Base-by-base conservation (phyloP, 495 filamentous ascomycete genomes). In the Symbiotaphrina buchneri region DNA sequence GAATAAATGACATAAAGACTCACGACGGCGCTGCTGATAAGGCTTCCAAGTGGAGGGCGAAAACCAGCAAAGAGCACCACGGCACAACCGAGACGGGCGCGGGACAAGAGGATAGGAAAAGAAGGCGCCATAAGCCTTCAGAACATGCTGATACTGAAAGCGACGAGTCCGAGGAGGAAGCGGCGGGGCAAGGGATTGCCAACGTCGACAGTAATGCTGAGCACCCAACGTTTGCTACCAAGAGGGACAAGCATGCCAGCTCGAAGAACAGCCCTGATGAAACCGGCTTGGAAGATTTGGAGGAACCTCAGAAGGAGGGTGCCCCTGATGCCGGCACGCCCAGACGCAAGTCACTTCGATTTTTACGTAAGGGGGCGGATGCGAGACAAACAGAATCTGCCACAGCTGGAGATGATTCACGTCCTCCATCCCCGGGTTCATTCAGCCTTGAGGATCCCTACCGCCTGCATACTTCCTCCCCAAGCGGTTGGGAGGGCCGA, bases 211-310 rank as follows among this genome's bases (percentile, higher is more conserved):
- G n/a, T n/a, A n/a, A n/a, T n/a, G n/a, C n/a, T n/a, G n/a, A n/a
- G n/a, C n/a, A n/a, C n/a, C n/a, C n/a, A n/a, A n/a, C n/a, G n/a
- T n/a, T n/a, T n/a, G n/a, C n/a, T n/a, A n/a, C 26, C 7, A 25
- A 32, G 5, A 32, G 18, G 16, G 30, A 34, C 10, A 17, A 13
- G 20, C 6, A 21, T 34, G 15, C 19, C 17, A 18, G 14, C 15
- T 1, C 32, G 14, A n/a, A n/a, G n/a, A n/a, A n/a, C n/a, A n/a
- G n/a, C n/a, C n/a, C n/a, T n/a, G n/a, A n/a, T 30, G 19, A 24
- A 27, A n/a, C 30, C 7, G 25, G n/a, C 10, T 24, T 32, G n/a
- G 30, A 32, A 10, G 30, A 1, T 20, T 32, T 32, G n/a, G 30
- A 32, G 7, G n/a, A 27, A 32, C 2, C 26, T 27, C 5, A 21